Evolutionary conservation across 2,329 filamentous ascomycete species (phyloP), one percentile per base, ranked within the genome.

Genomic region (Trichoderma gracile): DNA sequence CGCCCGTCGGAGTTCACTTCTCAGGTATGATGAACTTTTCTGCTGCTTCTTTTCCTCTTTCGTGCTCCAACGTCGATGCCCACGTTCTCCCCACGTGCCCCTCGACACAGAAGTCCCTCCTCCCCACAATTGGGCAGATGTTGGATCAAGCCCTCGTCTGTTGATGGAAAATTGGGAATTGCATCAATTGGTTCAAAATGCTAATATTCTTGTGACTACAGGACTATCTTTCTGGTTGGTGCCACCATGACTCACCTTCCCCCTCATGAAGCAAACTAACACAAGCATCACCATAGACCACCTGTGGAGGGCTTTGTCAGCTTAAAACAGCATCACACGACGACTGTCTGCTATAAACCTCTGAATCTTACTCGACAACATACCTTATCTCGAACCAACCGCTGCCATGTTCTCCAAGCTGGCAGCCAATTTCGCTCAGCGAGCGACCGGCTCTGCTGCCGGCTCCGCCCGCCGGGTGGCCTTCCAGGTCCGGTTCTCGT

Each of bases 1-100:
- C 88, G 89, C 85, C 84, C 86, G 81, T 92, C 90, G 79, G 85
- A 89, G 79, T 93, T 92, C 84, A 93, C 90, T 82, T 93, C 90
- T 81, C 90, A 93, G 87, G 90, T 92, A 89, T 68, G 69, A 12
- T 63, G 42, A 42, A 65, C 57, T 67, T 67, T 61, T 64, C 65
- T 55, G 12, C 42, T 40, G n/a, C 47, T 23, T 21, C 38, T 46
- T 40, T 42, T 52, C 23, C 14, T 15, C 25, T 23, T 38, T 14
- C 9, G 49, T 52, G 49, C 27, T 33, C 27, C 33, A 15, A 52
- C 27, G 8, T 52, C 25, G 10, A 52, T 30, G 19, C 17, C 49
- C 25, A 52, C 27, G 17, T 21, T 38, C 49, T 52, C 33, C 58
- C 23, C 58, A 50, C 63, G 63, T 57, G 46, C 40, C 1, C 1